Evolutionary conservation across 2,329 filamentous ascomycete species (phyloP).

Genomic region (Teratosphaeria pseudoeucalypti): DNA sequence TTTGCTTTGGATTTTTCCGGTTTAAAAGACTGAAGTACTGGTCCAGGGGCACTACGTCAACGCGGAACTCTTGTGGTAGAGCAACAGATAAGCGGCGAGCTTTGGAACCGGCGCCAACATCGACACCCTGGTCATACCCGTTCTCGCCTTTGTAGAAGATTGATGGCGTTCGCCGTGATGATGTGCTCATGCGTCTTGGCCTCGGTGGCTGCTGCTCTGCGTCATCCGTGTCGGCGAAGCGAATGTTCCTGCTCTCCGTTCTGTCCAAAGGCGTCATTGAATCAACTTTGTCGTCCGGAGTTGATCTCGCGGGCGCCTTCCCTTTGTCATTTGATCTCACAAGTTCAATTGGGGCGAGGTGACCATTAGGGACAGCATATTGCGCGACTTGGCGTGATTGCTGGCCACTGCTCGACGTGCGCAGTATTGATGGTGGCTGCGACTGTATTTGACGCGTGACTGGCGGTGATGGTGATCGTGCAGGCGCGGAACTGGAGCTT

Average conservation of each 20-base stretch:
- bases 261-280: neutral
- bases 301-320: neutral
- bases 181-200: constrained; percentile 17
- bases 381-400: neutral
- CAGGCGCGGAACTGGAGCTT: neutral
- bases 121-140: constrained; percentile 21
- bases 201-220: constrained; percentile 1
- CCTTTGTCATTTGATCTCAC: neutral
- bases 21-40: constrained; percentile 50
- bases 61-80: constrained; percentile 20
- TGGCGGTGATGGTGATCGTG: neutral
- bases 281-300: neutral
- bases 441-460: neutral
- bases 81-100: constrained; percentile 23
- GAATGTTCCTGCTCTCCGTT: neutral
- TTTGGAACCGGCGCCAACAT: constrained; percentile 25
- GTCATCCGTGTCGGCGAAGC: neutral
- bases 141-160: constrained; percentile 22
- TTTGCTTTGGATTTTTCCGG: constrained; percentile 60
- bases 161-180: constrained; percentile 19
- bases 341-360: neutral
- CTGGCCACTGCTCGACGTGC: neutral
- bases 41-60: constrained; percentile 34
- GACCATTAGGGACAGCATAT: neutral
- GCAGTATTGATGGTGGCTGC: neutral